These are phyloP conservation scores for Trebouxia sp. DNA, from an alignment of 139 green algal genomes.

Conservation along the genomic window DNA sequence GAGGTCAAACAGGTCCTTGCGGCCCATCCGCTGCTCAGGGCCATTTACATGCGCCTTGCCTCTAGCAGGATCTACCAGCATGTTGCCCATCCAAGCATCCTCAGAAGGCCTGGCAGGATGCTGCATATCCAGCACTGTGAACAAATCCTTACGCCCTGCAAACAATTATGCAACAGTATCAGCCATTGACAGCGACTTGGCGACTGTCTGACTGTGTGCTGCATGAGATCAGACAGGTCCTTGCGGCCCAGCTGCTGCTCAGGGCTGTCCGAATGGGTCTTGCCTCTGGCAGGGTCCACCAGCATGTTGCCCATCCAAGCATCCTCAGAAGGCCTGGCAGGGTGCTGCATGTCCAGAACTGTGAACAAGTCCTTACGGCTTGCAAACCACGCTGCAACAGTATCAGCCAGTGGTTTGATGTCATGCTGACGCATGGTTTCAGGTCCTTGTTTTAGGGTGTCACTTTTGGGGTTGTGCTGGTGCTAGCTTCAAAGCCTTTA, in stretches of 20 bases:
- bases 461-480: too few relatives aligned
- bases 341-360: constrained; percentile 26
- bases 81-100: constrained; percentile 28
- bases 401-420: too few relatives aligned
- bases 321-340: constrained; percentile 16
- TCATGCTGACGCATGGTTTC: too few relatives aligned
- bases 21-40: constrained; percentile 23
- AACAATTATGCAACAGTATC: too few relatives aligned
- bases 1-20: constrained; percentile 24
- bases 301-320: constrained; percentile 26
- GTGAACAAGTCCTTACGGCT: constrained; percentile 23
- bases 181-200: background rate
- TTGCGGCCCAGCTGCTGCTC: constrained; percentile 17
- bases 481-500: background rate
- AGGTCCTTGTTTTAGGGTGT: too few relatives aligned
- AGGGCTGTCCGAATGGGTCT: background rate
- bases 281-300: constrained; percentile 23
- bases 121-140: constrained; percentile 26
- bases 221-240: background rate
- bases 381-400: background rate
- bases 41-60: constrained; percentile 17
- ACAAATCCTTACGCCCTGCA: constrained; percentile 28
- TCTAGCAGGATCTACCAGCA: constrained; percentile 10
- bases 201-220: background rate
- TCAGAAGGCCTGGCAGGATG: constrained; percentile 10